A percentile compares a stretch with the other conserved stretches of the same genome.
phyloP scores from a whole-genome alignment of 1,139 yeast genomes.

The Magnusiomyces suaveolens region DNA sequence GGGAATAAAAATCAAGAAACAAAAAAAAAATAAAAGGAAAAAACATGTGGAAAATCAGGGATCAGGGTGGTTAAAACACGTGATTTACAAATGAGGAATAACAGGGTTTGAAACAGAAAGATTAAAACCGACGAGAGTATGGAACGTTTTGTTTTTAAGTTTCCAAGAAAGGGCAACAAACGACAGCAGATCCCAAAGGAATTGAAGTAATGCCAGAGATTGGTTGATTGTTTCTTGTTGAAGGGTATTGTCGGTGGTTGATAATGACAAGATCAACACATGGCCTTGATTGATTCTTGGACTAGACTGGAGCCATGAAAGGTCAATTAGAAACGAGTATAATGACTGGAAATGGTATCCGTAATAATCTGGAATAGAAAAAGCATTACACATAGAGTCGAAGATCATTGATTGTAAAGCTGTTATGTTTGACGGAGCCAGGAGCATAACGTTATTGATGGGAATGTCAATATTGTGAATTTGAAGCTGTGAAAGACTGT shows the following conservation, averaged over 20 bases:
- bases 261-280: too few relatives aligned
- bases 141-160: slow-evolving; percentile 2
- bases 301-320: slow-evolving; percentile 12
- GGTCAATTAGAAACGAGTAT: slow-evolving; percentile 8
- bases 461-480: background rate
- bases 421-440: slow-evolving; percentile 1
- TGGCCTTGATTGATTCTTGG: too few relatives aligned
- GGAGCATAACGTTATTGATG: background rate
- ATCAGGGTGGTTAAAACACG: too few relatives aligned
- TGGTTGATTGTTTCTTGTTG: too few relatives aligned
- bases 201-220: background rate
- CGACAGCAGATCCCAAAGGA: slow-evolving; percentile 5
- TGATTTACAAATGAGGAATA: too few relatives aligned
- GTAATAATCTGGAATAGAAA: slow-evolving; percentile 13
- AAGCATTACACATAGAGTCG: slow-evolving; percentile 6
- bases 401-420: slow-evolving; percentile 5
- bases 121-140: slow-evolving; percentile 3
- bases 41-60: too few relatives aligned
- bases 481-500: too few relatives aligned
- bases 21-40: too few relatives aligned
- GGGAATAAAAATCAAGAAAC: background rate
- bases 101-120: background rate
- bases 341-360: slow-evolving; percentile 11
- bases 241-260: too few relatives aligned
- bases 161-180: slow-evolving; percentile 8